Conservation (phyloP, 345 rosid species). For the Euphorbia tirucalli region DNA sequence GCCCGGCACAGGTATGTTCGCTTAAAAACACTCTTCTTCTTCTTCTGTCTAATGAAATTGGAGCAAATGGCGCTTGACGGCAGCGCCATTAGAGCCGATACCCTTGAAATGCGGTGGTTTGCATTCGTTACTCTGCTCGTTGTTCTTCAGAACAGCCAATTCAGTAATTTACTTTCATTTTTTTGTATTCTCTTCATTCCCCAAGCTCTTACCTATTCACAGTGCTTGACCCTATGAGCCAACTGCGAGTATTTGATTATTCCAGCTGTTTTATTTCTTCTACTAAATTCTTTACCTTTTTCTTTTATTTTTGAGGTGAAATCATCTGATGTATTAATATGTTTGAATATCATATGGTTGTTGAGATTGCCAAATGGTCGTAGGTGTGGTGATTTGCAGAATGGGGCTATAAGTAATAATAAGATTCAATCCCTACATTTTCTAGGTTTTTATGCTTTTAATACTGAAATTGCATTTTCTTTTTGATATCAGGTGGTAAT, state of each 20-base stretch:
- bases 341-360: neutral
- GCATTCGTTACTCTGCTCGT: neutral
- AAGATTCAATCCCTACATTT: neutral
- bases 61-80: too few species aligned
- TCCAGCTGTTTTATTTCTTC: neutral
- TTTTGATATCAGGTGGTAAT: constrained; percentile 41
- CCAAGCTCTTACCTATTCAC: neutral
- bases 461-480: neutral
- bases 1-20: too few species aligned
- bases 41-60: too few species aligned
- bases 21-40: too few species aligned
- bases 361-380: neutral
- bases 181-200: neutral
- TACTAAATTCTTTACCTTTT: too few species aligned
- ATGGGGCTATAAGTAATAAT: neutral
- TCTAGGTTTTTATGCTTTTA: neutral
- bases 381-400: neutral
- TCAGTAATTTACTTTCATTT: neutral
- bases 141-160: neutral
- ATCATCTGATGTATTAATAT: too few species aligned
- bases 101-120: too few species aligned
- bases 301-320: neutral
- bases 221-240: neutral
- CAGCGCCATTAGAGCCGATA: too few species aligned
- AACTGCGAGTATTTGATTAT: neutral